These are phyloP conservation scores for Syncephalastrum monosporum DNA, from an alignment of 371 early-diverging fungal genomes.

Conservation along the genomic window DNA sequence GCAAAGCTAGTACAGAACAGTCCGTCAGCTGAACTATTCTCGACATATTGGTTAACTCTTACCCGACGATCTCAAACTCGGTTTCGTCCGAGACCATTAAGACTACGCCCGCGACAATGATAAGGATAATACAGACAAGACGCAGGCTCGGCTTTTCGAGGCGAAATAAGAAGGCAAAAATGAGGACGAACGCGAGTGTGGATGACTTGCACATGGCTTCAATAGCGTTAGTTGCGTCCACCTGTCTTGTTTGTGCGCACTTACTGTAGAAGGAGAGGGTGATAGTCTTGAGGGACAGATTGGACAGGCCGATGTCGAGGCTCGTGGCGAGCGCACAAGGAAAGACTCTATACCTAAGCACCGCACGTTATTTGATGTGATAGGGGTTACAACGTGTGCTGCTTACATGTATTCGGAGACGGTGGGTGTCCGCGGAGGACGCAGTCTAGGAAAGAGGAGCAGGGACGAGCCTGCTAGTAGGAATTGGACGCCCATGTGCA, in stretches of 20 bases:
- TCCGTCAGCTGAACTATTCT: neutral
- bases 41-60: slow-evolving; percentile 6
- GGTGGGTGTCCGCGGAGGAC: slow-evolving; percentile 53
- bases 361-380: neutral
- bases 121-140: slow-evolving; percentile 69
- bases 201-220: slow-evolving; percentile 91
- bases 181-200: slow-evolving; percentile 82
- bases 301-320: slow-evolving; percentile 89
- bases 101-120: slow-evolving; percentile 78
- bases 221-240: slow-evolving; percentile 1
- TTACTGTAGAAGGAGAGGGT: slow-evolving; percentile 87
- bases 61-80: slow-evolving; percentile 70
- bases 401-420: slow-evolving; percentile 59
- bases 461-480: slow-evolving; percentile 55
- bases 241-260: slow-evolving; percentile 5
- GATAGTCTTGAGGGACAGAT: slow-evolving; percentile 79
- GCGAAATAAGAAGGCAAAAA: slow-evolving; percentile 86
- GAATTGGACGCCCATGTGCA: slow-evolving; percentile 77
- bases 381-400: neutral
- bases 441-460: slow-evolving; percentile 50
- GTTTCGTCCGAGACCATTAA: slow-evolving; percentile 87
- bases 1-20: slow-evolving; percentile 22
- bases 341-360: slow-evolving; percentile 55
- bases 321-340: slow-evolving; percentile 90
- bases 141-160: slow-evolving; percentile 74